Percentiles rank a stretch among this genome's conserved stretches.
These are phyloP conservation scores for Clonostachys rhizophaga DNA, from an alignment of 2,329 filamentous ascomycete genomes.

Conservation along the genomic window DNA sequence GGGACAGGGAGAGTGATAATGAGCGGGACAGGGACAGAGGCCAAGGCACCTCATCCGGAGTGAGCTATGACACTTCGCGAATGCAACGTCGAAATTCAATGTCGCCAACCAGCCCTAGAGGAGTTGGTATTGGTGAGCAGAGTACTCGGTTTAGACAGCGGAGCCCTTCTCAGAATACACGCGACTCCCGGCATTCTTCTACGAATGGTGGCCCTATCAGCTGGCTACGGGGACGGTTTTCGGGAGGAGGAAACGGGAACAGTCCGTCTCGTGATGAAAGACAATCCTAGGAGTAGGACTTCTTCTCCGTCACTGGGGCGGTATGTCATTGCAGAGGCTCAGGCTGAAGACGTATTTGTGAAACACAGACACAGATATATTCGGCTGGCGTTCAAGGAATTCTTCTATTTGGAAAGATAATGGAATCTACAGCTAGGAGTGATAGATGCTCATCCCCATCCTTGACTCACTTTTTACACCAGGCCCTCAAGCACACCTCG, in stretches of 20 bases:
- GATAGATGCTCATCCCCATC: too few relatives aligned
- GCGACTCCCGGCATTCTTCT: constrained; percentile 16
- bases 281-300: constrained; percentile 12
- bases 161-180: constrained; percentile 28
- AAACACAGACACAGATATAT: too few relatives aligned
- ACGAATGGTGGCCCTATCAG: constrained; percentile 29
- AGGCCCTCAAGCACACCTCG: too few relatives aligned
- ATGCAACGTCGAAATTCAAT: constrained; percentile 29
- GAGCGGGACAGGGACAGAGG: constrained; percentile 13
- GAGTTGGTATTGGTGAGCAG: constrained; percentile 16
- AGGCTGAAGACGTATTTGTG: too few relatives aligned
- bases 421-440: too few relatives aligned
- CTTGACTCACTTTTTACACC: too few relatives aligned
- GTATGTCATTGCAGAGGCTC: background rate
- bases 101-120: constrained; percentile 28
- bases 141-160: constrained; percentile 27
- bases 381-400: too few relatives aligned
- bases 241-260: constrained; percentile 14
- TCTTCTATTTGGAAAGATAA: too few relatives aligned
- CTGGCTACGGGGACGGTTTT: constrained; percentile 38
- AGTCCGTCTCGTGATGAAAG: constrained; percentile 19
- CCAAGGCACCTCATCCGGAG: constrained; percentile 12
- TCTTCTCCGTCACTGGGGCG: background rate
- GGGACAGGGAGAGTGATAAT: too few relatives aligned
- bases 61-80: constrained; percentile 23